Conservation (phyloP, 108 stramenopile species). For the Nitzschia putrida region DNA sequence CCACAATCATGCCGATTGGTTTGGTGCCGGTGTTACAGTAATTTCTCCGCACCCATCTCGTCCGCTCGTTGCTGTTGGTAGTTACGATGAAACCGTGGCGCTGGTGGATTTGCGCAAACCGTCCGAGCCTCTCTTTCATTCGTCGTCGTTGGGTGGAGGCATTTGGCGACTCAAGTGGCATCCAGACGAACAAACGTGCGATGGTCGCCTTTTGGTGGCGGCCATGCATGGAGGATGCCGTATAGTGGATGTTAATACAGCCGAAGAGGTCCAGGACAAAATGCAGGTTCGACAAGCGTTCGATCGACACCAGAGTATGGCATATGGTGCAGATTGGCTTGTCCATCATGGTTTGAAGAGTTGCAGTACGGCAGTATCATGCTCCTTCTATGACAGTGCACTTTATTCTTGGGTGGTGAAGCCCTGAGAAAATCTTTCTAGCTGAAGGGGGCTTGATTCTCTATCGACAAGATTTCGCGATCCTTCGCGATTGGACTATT, state of each 20-base stretch:
- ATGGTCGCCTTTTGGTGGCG: constrained; percentile 54
- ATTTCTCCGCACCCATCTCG: constrained; percentile 62
- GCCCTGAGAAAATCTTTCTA: neutral
- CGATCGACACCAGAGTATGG: constrained; percentile 80
- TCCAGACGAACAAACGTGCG: constrained; percentile 38
- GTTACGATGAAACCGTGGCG: constrained; percentile 79
- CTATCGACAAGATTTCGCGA: too few species aligned
- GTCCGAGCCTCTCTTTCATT: constrained; percentile 13
- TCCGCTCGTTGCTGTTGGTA: constrained; percentile 65
- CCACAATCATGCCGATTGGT: constrained; percentile 41
- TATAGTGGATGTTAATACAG: constrained; percentile 45
- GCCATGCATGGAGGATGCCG: constrained; percentile 90
- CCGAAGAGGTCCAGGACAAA: constrained; percentile 9
- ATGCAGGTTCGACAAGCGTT: constrained; percentile 44
- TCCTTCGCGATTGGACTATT: too few species aligned
- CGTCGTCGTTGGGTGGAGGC: constrained; percentile 64
- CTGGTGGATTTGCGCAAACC: constrained; percentile 61
- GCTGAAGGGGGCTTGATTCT: neutral
- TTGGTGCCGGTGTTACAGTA: constrained; percentile 85
- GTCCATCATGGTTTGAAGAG: constrained; percentile 4
- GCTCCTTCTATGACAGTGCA: constrained; percentile 82
- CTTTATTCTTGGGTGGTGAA: constrained; percentile 59
- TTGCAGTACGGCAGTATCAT: constrained; percentile 73
- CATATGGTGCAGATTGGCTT: constrained; percentile 88
- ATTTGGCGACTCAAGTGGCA: constrained; percentile 90